These are phyloP conservation scores for Stephania japonica DNA, from an alignment of 164 flowering plant genomes.

Conservation along the genomic window DNA sequence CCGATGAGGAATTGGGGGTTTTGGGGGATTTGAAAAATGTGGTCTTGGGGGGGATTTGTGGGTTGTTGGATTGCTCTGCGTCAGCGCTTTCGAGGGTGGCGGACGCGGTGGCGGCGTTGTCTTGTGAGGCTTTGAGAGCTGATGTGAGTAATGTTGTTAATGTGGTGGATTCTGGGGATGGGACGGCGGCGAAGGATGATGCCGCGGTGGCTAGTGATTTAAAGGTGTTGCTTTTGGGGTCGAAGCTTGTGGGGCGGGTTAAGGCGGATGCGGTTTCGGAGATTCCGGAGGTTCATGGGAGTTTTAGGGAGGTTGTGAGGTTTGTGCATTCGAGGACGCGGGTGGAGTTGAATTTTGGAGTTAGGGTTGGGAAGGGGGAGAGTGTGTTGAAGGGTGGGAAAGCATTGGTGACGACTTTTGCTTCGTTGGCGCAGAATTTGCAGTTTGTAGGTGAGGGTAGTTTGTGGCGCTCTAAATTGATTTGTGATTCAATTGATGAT, in stretches of 20 bases:
- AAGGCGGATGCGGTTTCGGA: conserved; percentile 25
- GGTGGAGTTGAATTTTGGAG: conserved; percentile 47
- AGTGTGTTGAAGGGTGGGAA: conserved; percentile 13
- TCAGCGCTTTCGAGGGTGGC: conserved; percentile 31
- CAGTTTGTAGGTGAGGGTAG: conserved; percentile 45
- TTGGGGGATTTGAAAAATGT: conserved; percentile 27
- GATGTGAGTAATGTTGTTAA: conserved; percentile 33
- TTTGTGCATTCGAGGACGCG: conserved; percentile 41
- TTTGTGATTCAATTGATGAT: conserved; percentile 22
- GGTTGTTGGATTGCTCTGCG: conserved; percentile 41
- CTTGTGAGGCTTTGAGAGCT: conserved; percentile 63
- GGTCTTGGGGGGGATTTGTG: conserved; percentile 39
- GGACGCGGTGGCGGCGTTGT: conserved; percentile 59
- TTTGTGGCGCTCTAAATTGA: conserved; percentile 31
- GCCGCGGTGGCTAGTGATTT: conserved; percentile 67
- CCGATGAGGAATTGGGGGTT: conserved; percentile 33
- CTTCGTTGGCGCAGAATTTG: conserved; percentile 32
- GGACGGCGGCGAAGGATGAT: conserved; percentile 49
- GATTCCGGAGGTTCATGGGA: conserved; percentile 55
- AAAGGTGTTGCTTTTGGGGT: conserved; percentile 66
- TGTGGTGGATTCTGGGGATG: conserved; percentile 68
- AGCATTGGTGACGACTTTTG: conserved; percentile 23
- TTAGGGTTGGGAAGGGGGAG: conserved; percentile 13
- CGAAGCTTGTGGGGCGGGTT: conserved; percentile 48
- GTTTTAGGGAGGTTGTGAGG: conserved; percentile 50